Evolutionary conservation across 345 rosid species (phyloP), one percentile per base, ranked within the genome.

Genomic region (Theobroma cacao): DNA sequence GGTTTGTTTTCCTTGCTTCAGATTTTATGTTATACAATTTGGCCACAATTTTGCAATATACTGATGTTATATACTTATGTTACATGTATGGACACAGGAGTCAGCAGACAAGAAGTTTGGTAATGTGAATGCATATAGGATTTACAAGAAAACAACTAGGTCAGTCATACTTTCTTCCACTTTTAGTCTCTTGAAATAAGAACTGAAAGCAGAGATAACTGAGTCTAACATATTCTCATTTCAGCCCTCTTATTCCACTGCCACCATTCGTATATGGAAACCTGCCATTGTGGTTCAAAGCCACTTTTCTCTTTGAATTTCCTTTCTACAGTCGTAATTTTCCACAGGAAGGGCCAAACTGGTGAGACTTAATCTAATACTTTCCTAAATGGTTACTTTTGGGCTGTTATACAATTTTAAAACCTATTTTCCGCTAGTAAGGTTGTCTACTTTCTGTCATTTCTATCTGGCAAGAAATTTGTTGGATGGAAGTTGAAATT

Each of bases 81-180:
- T 69, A 8, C 38, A 22, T 56, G 8, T 75, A 80, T 12, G 71
- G 38, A 59, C 80, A 65, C 91, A 95, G 99, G 87, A 82, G 77
- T 93, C 97, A 3, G 96, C 97, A 1, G 94, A 95, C 86, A 90
- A 90, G 88, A 93, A 93, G 75, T 88, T 80, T 67, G 96, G 97
- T 77, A 91, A 76, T 72, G 77, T 75, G 65, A 85, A 86, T 85
- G 91, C 86, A 64, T 95, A 93, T 80, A 87, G 91, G 84, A 71
- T 14, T 30, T 95, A 93, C 74, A 95, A 95, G 84, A 83, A 80
- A 83, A 86, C 88, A 77, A 95, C 97, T 53, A 95, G 97, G 98
- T 92, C 41, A 36, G 34, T 48, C 59, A 67, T 52, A 33, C 40
- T 66, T 72, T 47, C 9, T 72, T 76, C 72, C 43, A 4, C 55